A percentile compares a stretch with the other conserved stretches of the same genome.
phyloP scores from a whole-genome alignment of 352 stramenopile genomes.

The Phytophthora sojae region DNA sequence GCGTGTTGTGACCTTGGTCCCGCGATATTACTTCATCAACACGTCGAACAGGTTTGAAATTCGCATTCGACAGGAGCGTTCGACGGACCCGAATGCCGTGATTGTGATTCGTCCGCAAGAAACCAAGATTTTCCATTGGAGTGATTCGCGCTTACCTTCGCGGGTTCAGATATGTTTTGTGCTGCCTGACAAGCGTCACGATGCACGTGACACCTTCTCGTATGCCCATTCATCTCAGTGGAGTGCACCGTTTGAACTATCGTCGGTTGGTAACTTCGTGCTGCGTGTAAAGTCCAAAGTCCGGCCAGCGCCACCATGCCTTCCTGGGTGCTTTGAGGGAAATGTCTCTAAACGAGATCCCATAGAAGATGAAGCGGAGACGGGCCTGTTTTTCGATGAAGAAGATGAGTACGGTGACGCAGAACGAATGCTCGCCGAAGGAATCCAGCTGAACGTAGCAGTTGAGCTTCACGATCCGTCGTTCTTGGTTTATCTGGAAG shows the following conservation, averaged over 20 bases:
- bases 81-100: constrained; percentile 40
- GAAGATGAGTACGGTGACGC: constrained; percentile 46
- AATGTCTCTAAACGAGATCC: constrained; percentile 15
- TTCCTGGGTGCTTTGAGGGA: constrained; percentile 59
- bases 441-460: constrained; percentile 74
- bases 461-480: constrained; percentile 86
- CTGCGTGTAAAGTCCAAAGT: constrained; percentile 74
- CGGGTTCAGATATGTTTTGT: constrained; percentile 83
- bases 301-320: constrained; percentile 42
- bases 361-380: constrained; percentile 43
- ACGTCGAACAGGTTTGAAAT: constrained; percentile 71
- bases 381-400: constrained; percentile 43
- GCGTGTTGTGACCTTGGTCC: constrained; percentile 81
- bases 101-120: constrained; percentile 59
- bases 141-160: constrained; percentile 64
- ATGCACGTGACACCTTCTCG: constrained; percentile 28
- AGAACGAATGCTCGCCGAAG: constrained; percentile 43
- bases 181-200: constrained; percentile 38
- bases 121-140: constrained; percentile 86
- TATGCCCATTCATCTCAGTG: constrained; percentile 66
- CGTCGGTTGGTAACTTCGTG: constrained; percentile 83
- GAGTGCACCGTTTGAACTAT: constrained; percentile 83
- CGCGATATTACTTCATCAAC: constrained; percentile 87
- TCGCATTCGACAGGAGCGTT: constrained; percentile 71
- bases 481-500: constrained; percentile 70